phyloP scores from a whole-genome alignment of 495 filamentous ascomycete genomes.

The Neurospora sp. region DNA sequence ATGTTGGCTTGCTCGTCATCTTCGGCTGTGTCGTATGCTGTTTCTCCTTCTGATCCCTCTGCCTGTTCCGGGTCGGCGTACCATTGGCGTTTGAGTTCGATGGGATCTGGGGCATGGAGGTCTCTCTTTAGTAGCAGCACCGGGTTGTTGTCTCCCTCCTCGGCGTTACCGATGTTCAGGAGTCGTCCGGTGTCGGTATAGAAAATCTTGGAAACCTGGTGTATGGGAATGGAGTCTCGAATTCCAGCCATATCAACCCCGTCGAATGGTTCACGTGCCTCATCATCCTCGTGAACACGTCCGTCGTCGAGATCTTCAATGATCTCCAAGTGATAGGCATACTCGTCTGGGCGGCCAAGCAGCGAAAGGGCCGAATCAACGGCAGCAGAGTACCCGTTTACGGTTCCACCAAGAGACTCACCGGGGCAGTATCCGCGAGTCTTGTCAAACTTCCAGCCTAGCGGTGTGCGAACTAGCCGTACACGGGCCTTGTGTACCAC shows the following conservation, averaged over 20 bases:
- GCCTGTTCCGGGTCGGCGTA: conserved; percentile 7
- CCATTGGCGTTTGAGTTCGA: conserved; percentile 21
- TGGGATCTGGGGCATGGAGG: conserved; percentile 59
- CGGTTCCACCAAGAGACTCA: not conserved
- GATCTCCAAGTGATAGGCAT: conserved; percentile 78
- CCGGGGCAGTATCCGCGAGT: conserved; percentile 12
- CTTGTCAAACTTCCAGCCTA: conserved; percentile 19
- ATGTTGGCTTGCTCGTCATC: conserved; percentile 50
- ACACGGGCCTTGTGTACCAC: conserved; percentile 90
- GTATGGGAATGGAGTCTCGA: conserved; percentile 73
- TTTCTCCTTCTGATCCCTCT: not conserved
- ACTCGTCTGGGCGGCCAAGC: conserved; percentile 45
- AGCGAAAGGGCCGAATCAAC: not conserved
- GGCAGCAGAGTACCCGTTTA: not conserved
- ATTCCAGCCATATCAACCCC: conserved; percentile 68
- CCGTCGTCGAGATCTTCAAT: conserved; percentile 93
- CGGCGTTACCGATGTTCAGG: conserved; percentile 73
- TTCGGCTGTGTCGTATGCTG: not conserved
- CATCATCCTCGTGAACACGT: conserved; percentile 73
- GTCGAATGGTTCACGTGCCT: conserved; percentile 56
- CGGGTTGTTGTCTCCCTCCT: conserved; percentile 69
- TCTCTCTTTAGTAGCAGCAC: conserved; percentile 84
- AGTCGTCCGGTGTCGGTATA: conserved; percentile 95
- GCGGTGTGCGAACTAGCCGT: conserved; percentile 53
- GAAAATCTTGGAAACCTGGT: conserved; percentile 92